Conservation (phyloP, 306 rosid genomes). For the Rosa multiflora region DNA sequence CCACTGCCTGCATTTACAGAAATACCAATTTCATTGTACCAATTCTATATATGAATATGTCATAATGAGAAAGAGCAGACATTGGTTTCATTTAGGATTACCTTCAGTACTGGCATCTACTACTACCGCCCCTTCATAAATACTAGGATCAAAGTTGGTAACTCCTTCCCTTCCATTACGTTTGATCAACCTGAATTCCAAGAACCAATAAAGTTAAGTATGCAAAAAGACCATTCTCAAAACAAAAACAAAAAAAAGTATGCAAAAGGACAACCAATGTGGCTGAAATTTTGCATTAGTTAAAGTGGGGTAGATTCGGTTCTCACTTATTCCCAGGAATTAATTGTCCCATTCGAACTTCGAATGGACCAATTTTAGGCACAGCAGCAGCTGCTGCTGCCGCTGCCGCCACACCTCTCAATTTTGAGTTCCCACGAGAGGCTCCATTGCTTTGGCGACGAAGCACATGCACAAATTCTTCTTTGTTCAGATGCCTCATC, state of each 20-base stretch:
- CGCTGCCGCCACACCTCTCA: slow-evolving; percentile 24
- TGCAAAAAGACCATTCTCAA: neutral
- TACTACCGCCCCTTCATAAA: slow-evolving; percentile 25
- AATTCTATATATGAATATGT: slow-evolving; percentile 5
- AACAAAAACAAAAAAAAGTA: neutral
- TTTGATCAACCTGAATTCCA: slow-evolving; percentile 16
- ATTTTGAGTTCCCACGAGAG: slow-evolving; percentile 42
- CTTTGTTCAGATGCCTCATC: slow-evolving; percentile 40
- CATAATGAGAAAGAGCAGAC: neutral
- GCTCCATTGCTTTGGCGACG: slow-evolving; percentile 48
- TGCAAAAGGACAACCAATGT: neutral
- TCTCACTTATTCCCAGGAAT: slow-evolving; percentile 39
- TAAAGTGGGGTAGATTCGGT: slow-evolving; percentile 1
- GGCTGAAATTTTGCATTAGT: slow-evolving; percentile 10
- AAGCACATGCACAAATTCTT: slow-evolving; percentile 45
- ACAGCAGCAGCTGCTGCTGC: slow-evolving; percentile 2
- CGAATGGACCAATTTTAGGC: slow-evolving; percentile 43
- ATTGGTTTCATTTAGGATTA: slow-evolving; percentile 1
- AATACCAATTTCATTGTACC: neutral
- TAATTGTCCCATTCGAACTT: slow-evolving; percentile 27
- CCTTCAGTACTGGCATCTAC: slow-evolving; percentile 25
- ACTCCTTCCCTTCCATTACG: slow-evolving; percentile 20
- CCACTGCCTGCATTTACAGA: slow-evolving; percentile 31
- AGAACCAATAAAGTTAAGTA: neutral
- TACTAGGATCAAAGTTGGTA: slow-evolving; percentile 21